phyloP scores from a whole-genome alignment of 441 rosid species.

The Bruguiera hainesii region DNA sequence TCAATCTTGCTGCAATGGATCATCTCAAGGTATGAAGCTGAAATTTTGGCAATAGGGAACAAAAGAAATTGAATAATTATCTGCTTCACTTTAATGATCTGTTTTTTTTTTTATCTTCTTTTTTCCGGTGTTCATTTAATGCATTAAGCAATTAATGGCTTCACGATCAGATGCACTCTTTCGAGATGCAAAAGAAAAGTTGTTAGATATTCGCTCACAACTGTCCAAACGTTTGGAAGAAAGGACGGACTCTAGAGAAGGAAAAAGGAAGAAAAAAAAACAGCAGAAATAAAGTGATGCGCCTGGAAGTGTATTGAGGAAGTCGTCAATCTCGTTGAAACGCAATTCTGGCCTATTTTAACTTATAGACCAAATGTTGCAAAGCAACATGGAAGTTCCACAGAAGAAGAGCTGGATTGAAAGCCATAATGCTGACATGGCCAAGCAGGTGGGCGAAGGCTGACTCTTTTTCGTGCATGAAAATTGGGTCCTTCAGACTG shows the following conservation, averaged over 20 bases:
- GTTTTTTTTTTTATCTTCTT: not conserved
- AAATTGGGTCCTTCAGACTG: slow-evolving; percentile 2
- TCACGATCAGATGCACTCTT: slow-evolving; percentile 80
- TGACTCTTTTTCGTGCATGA: not conserved
- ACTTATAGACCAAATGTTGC: not conserved
- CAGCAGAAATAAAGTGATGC: slow-evolving; percentile 54
- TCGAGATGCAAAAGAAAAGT: slow-evolving; percentile 67
- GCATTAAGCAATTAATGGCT: slow-evolving; percentile 85
- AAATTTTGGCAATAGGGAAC: not conserved
- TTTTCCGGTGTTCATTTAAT: slow-evolving; percentile 5
- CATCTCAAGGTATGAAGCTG: slow-evolving; percentile 62
- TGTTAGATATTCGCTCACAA: slow-evolving; percentile 65
- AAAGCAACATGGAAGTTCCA: not conserved
- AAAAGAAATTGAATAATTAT: not conserved
- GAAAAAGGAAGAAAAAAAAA: slow-evolving; percentile 61
- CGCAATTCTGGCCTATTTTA: not conserved
- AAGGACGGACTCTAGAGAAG: slow-evolving; percentile 47
- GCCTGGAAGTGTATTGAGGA: slow-evolving; percentile 27
- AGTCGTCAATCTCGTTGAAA: slow-evolving; percentile 4
- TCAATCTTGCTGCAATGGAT: slow-evolving; percentile 94
- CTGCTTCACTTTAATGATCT: not conserved
- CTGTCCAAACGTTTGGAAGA: slow-evolving; percentile 64
- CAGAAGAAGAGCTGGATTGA: not conserved
- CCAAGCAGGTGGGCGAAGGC: not conserved
- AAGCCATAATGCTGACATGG: not conserved